Percentiles rank a stretch among this genome's conserved stretches.
Conservation (phyloP, 139 green algal species). For the Picochlorum costavermella region DNA sequence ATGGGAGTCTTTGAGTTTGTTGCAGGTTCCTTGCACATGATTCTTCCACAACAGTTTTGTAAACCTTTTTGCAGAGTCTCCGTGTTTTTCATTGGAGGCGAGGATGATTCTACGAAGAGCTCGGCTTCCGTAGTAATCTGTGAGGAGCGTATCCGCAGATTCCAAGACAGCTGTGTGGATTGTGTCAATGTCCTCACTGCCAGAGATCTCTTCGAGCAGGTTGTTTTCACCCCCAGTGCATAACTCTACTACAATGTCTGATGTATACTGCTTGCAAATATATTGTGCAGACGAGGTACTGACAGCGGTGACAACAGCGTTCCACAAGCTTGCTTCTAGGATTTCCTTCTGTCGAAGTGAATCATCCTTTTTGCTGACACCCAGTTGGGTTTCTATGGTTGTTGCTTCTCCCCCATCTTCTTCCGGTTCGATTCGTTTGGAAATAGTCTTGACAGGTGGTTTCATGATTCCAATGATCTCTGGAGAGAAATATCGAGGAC, state of each 20-base stretch:
- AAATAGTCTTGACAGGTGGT: slow-evolving; percentile 27
- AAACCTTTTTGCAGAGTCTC: slow-evolving; percentile 10
- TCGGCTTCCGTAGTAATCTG: slow-evolving; percentile 46
- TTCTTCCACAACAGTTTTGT: slow-evolving; percentile 34
- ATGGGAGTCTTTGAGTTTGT: slow-evolving; percentile 41
- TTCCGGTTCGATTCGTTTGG: slow-evolving; percentile 12
- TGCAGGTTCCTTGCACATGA: slow-evolving; percentile 34
- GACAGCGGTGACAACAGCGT: slow-evolving; percentile 30
- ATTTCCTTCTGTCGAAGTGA: slow-evolving; percentile 51
- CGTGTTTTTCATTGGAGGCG: slow-evolving; percentile 15
- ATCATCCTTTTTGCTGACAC: slow-evolving; percentile 69
- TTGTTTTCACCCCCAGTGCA: slow-evolving; percentile 44
- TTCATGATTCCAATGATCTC: slow-evolving; percentile 41
- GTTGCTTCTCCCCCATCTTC: neutral
- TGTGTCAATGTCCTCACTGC: slow-evolving; percentile 21
- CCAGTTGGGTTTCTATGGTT: slow-evolving; percentile 24
- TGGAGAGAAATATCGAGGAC: slow-evolving; percentile 52
- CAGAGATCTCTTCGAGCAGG: slow-evolving; percentile 35
- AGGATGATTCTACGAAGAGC: slow-evolving; percentile 49
- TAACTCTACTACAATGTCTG: slow-evolving; percentile 56
- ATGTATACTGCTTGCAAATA: slow-evolving; percentile 37
- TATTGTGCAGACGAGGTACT: slow-evolving; percentile 22
- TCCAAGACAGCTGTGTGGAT: slow-evolving; percentile 47
- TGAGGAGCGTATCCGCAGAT: slow-evolving; percentile 28
- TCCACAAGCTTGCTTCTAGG: slow-evolving; percentile 46